phyloP scores from a whole-genome alignment of 306 rosid species.

The Quercus aquifolioides region DNA sequence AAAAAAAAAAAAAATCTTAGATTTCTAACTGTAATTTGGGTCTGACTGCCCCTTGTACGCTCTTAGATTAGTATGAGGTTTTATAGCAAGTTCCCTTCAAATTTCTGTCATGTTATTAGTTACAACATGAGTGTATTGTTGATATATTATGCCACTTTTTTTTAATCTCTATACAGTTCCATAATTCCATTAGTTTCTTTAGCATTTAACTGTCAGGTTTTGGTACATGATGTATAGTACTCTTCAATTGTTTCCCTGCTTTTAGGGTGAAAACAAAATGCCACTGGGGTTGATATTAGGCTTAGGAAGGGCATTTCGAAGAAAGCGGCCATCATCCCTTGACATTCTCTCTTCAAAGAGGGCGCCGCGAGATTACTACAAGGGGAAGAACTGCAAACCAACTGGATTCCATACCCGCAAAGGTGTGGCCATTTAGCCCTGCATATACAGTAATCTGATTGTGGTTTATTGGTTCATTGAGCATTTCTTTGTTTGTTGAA shows the following conservation, averaged over 20 bases:
- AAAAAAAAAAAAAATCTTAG: too few relatives aligned
- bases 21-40: too few relatives aligned
- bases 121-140: too few relatives aligned
- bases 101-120: too few relatives aligned
- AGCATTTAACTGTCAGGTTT: too few relatives aligned
- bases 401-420: slow-evolving; percentile 88
- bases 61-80: too few relatives aligned
- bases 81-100: too few relatives aligned
- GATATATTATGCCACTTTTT: too few relatives aligned
- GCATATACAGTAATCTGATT: background rate
- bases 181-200: too few relatives aligned
- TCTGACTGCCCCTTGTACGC: too few relatives aligned
- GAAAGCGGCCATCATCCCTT: slow-evolving; percentile 50
- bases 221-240: background rate
- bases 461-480: background rate
- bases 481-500: background rate
- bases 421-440: slow-evolving; percentile 37
- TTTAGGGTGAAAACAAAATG: slow-evolving; percentile 26
- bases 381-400: slow-evolving; percentile 90
- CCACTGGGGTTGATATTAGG: slow-evolving; percentile 47
- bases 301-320: slow-evolving; percentile 41
- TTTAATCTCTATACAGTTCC: too few relatives aligned
- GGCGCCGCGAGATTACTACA: slow-evolving; percentile 77
- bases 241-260: background rate
- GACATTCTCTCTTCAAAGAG: slow-evolving; percentile 76